Percentiles rank a stretch among this genome's conserved stretches.
These are phyloP conservation scores for Crucihimalaya himalaica DNA, from an alignment of 345 rosid genomes.

Conservation along the genomic window DNA sequence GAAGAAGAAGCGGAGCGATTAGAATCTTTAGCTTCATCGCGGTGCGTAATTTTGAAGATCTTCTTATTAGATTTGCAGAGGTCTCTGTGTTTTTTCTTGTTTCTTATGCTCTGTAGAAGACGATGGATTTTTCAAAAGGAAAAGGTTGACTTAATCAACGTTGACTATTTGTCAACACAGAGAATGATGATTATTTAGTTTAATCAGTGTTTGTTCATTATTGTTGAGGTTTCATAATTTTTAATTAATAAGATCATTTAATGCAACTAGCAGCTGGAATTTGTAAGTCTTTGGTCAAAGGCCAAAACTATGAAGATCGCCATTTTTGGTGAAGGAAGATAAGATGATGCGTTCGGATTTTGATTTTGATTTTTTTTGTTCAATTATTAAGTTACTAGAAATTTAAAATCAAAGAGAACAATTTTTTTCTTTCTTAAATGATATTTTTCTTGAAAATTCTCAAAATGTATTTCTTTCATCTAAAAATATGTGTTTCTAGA, in stretches of 20 bases:
- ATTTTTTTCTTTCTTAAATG: neutral
- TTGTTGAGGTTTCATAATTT: neutral
- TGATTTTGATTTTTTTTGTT: neutral
- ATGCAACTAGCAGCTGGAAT: constrained; percentile 6
- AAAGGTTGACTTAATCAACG: constrained; percentile 21
- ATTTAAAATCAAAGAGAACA: no score
- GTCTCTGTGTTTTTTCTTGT: neutral
- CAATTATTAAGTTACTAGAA: neutral
- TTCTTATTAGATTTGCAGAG: neutral
- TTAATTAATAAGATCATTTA: neutral
- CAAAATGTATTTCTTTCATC: neutral
- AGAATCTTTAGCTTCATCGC: constrained; percentile 17
- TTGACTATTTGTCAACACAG: constrained; percentile 33
- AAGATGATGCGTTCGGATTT: neutral
- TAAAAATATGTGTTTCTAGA: neutral
- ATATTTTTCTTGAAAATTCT: neutral
- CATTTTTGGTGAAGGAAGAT: constrained; percentile 1
- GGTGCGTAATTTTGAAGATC: neutral
- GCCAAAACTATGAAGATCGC: neutral
- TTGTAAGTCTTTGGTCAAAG: constrained; percentile 21
- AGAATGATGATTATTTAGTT: constrained; percentile 7
- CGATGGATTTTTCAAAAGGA: constrained; percentile 13
- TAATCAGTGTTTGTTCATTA: neutral
- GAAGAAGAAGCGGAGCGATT: constrained; percentile 3
- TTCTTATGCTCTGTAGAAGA: neutral